These are phyloP conservation scores for Gnomoniopsis sp. DNA, from an alignment of 2,329 filamentous ascomycete genomes.

Conservation along the genomic window DNA sequence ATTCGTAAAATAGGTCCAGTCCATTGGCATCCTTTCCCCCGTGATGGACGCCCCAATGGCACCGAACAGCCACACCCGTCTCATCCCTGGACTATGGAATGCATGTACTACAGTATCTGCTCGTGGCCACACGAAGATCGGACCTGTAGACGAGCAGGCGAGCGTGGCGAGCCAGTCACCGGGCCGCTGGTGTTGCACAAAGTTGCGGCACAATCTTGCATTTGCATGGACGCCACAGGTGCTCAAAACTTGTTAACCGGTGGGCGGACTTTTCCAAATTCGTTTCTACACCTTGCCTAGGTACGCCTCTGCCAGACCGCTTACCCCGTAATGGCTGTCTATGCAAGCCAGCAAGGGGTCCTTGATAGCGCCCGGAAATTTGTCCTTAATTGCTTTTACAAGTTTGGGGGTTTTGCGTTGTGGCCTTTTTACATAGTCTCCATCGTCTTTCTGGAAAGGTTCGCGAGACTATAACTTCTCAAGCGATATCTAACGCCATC, in stretches of 20 bases:
- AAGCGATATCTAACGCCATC: no score
- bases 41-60: not conserved
- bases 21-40: not conserved
- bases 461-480: no score
- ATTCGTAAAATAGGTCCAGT: not conserved
- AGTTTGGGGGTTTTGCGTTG: no score
- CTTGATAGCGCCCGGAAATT: not conserved
- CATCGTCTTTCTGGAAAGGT: no score
- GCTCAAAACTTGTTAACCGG: not conserved
- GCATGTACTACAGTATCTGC: not conserved
- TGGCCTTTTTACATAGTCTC: no score
- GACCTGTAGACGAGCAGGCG: not conserved
- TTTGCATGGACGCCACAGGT: not conserved
- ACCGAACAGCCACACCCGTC: conserved; percentile 7
- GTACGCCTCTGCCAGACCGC: not conserved
- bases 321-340: not conserved
- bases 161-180: not conserved
- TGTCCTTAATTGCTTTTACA: no score
- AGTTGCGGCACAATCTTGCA: not conserved
- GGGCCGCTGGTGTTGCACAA: not conserved
- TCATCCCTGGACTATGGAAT: conserved; percentile 1
- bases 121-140: not conserved
- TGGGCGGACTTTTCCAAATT: not conserved
- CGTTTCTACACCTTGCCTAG: not conserved
- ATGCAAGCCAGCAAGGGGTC: not conserved